Evolutionary conservation across 345 rosid genomes (phyloP).

Genomic region (Brassica cretica): DNA sequence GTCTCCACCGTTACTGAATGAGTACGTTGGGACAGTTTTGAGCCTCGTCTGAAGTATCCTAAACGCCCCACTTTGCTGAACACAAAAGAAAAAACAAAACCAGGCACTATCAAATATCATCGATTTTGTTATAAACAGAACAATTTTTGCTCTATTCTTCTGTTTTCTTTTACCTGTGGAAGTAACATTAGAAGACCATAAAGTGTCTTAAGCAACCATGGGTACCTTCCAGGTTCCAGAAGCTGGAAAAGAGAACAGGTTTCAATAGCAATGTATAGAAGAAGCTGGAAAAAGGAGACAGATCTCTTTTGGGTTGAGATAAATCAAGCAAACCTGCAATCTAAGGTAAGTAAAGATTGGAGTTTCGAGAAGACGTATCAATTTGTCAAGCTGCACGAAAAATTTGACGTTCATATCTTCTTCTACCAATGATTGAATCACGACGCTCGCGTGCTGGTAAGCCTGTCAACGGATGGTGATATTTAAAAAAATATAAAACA

Average conservation of each 20-base stretch:
- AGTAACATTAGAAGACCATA: slow-evolving; percentile 98
- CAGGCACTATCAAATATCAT: not conserved
- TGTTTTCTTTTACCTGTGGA: slow-evolving; percentile 68
- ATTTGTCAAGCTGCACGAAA: slow-evolving; percentile 96
- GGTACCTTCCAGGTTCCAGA: slow-evolving; percentile 91
- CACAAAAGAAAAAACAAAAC: not conserved
- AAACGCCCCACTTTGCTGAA: slow-evolving; percentile 96
- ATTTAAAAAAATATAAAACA: not conserved
- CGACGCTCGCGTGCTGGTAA: slow-evolving; percentile 86
- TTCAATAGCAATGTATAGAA: not conserved
- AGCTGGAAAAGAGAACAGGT: slow-evolving; percentile 54
- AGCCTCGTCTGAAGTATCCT: slow-evolving; percentile 81
- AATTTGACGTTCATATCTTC: slow-evolving; percentile 93
- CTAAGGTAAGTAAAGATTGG: slow-evolving; percentile 97
- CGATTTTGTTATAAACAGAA: not conserved
- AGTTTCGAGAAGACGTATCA: slow-evolving; percentile 92
- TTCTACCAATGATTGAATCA: slow-evolving; percentile 89
- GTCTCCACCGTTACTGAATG: slow-evolving; percentile 58
- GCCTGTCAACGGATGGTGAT: slow-evolving; percentile 53
- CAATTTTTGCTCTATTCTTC: not conserved
- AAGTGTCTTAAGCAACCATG: slow-evolving; percentile 81
- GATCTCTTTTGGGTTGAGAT: slow-evolving; percentile 2
- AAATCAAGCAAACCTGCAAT: slow-evolving; percentile 71
- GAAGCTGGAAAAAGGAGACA: not conserved
- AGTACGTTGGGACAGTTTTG: slow-evolving; percentile 80